A percentile compares a stretch with the other conserved stretches of the same genome.
These are phyloP conservation scores for Haberlea rhodopensis DNA, from an alignment of 257 asterid species.

Conservation along the genomic window DNA sequence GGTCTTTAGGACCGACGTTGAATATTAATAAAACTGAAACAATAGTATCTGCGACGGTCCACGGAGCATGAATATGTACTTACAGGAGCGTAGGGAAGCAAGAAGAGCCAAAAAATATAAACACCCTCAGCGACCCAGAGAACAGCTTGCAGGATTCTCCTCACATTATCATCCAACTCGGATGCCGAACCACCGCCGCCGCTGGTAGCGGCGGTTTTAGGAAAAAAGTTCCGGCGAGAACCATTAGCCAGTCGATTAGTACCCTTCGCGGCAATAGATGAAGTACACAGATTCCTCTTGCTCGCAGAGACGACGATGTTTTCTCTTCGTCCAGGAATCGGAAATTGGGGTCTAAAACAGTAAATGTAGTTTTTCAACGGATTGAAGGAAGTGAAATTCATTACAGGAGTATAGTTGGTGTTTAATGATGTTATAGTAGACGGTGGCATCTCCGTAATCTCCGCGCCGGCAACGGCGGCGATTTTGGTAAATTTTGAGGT, in stretches of 20 bases:
- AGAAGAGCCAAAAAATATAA: conserved; percentile 83
- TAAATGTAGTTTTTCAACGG: not conserved
- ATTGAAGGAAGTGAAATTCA: conserved; percentile 16
- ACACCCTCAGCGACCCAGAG: conserved; percentile 73
- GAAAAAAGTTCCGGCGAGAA: conserved; percentile 22
- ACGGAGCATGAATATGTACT: conserved; percentile 18
- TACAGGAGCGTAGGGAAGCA: conserved; percentile 96
- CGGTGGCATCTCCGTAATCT: conserved; percentile 24
- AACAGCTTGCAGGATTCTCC: conserved; percentile 44
- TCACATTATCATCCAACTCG: conserved; percentile 48
- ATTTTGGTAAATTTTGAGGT: not conserved
- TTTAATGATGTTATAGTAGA: conserved; percentile 22
- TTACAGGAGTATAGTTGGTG: conserved; percentile 13
- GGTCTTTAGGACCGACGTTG: too few species aligned
- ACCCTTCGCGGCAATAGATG: not conserved
- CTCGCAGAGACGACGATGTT: conserved; percentile 15
- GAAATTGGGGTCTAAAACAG: conserved; percentile 17
- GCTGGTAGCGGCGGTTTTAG: conserved; percentile 34
- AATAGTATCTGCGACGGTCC: too few species aligned
- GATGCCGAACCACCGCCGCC: conserved; percentile 42
- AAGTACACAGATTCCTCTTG: conserved; percentile 9
- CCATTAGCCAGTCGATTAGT: conserved; percentile 20
- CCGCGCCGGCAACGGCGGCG: conserved; percentile 13
- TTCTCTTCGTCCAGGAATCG: conserved; percentile 10
- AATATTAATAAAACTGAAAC: not conserved